Conservation (phyloP, 345 rosid species). For the Odontarrhena argentea region DNA sequence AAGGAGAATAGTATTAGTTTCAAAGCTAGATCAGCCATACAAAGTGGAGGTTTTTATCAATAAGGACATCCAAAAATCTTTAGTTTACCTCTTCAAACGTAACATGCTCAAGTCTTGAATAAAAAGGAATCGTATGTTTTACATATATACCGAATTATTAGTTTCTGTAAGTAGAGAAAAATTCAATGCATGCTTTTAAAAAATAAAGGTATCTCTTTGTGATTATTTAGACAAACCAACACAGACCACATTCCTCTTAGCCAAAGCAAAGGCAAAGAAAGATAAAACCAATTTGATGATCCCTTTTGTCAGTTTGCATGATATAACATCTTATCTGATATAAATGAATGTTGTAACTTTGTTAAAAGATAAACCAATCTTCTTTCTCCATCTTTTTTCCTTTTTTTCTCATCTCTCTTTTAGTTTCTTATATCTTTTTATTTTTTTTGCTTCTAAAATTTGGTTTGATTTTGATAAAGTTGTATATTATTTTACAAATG, state of each 20-base stretch:
- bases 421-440: too few species aligned
- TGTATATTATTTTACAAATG: too few species aligned
- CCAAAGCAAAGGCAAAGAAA: not conserved
- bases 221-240: slow-evolving; percentile 18
- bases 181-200: slow-evolving; percentile 5
- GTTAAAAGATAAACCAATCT: not conserved
- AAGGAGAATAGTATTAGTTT: not conserved
- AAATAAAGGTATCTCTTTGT: slow-evolving; percentile 9
- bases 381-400: not conserved
- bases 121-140: slow-evolving; percentile 3
- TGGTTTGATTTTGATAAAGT: too few species aligned
- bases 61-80: slow-evolving; percentile 19
- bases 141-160: not conserved
- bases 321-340: too few species aligned
- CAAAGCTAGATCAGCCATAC: slow-evolving; percentile 27
- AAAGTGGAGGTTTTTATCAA: slow-evolving; percentile 35
- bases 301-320: not conserved
- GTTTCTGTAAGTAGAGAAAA: slow-evolving; percentile 25
- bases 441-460: too few species aligned
- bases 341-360: not conserved
- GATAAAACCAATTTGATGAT: not conserved
- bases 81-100: slow-evolving; percentile 17
- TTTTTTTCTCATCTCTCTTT: not conserved
- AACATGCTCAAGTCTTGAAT: not conserved
- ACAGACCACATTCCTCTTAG: slow-evolving; percentile 8